Percentiles rank a stretch among this genome's conserved stretches.
These are phyloP conservation scores for Cylindricascospora bacillispora DNA, from an alignment of 1,139 yeast genomes.

Conservation along the genomic window DNA sequence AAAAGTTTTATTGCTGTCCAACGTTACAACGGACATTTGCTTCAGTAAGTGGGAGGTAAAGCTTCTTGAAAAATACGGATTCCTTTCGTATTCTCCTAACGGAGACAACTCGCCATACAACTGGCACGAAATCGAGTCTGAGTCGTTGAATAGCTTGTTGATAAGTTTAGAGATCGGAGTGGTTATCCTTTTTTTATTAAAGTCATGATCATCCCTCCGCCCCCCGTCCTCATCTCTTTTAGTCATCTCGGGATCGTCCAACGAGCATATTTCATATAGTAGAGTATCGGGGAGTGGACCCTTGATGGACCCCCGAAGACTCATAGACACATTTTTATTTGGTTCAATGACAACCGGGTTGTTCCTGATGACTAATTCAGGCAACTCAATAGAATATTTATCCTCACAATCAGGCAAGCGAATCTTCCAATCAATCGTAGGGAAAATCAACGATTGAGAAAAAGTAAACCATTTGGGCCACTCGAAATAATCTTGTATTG, in stretches of 20 bases:
- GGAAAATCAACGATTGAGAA: constrained; percentile 1
- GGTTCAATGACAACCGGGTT: constrained; percentile 5
- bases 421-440: constrained; percentile 8
- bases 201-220: no score
- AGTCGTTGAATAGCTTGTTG: constrained; percentile 5
- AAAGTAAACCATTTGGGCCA: constrained; percentile 1
- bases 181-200: neutral
- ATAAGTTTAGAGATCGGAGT: constrained; percentile 2
- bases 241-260: no score
- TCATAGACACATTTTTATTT: constrained; percentile 3
- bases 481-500: neutral
- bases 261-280: constrained; percentile 1
- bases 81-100: neutral
- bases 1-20: constrained; percentile 14
- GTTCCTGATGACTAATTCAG: constrained; percentile 3
- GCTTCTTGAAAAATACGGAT: neutral
- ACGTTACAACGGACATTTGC: constrained; percentile 7
- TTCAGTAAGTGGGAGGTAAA: neutral
- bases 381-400: constrained; percentile 5
- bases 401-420: constrained; percentile 7
- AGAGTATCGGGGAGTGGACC: constrained; percentile 4
- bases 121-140: constrained; percentile 1
- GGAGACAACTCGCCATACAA: constrained; percentile 4
- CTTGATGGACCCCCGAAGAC: constrained; percentile 4
- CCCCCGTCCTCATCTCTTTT: no score